Evolutionary conservation across 352 stramenopile species (phyloP).

Genomic region (Thraustochytrium striatum): DNA sequence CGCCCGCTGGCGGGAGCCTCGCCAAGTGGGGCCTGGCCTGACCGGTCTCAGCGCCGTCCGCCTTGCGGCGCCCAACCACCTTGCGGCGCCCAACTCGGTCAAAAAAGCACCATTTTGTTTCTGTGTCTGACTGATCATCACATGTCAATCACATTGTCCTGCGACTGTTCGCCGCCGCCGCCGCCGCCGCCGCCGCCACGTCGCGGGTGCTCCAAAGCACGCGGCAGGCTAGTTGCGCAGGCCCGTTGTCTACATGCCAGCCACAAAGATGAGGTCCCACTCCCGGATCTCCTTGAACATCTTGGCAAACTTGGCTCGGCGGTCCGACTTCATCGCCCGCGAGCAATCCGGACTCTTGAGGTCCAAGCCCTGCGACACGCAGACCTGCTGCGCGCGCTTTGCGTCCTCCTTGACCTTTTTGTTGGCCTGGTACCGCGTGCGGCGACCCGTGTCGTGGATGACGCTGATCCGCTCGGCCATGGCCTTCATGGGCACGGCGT

Average conservation of each 20-base stretch:
- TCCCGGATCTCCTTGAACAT: conserved; percentile 47
- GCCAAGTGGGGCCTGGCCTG: too few species aligned
- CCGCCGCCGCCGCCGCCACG: too few species aligned
- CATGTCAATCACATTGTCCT: too few species aligned
- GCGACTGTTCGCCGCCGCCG: too few species aligned
- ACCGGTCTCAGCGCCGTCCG: too few species aligned
- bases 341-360: conserved; percentile 28
- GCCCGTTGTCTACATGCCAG: conserved; percentile 45
- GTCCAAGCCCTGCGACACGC: conserved; percentile 32
- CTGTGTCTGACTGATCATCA: too few species aligned
- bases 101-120: too few species aligned
- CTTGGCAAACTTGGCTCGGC: conserved; percentile 20
- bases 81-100: too few species aligned
- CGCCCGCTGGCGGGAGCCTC: too few species aligned
- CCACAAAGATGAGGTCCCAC: conserved; percentile 46
- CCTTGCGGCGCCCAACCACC: too few species aligned
- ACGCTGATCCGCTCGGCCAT: neutral
- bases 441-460: conserved; percentile 44
- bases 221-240: neutral
- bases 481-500: conserved; percentile 47
- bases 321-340: conserved; percentile 12
- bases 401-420: conserved; percentile 46
- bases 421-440: conserved; percentile 39
- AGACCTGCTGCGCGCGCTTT: conserved; percentile 39
- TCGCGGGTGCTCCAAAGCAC: too few species aligned